Evolutionary conservation across 495 filamentous ascomycete genomes (phyloP), one percentile per base, ranked within the genome.

Genomic region (Neurospora cerealis): DNA sequence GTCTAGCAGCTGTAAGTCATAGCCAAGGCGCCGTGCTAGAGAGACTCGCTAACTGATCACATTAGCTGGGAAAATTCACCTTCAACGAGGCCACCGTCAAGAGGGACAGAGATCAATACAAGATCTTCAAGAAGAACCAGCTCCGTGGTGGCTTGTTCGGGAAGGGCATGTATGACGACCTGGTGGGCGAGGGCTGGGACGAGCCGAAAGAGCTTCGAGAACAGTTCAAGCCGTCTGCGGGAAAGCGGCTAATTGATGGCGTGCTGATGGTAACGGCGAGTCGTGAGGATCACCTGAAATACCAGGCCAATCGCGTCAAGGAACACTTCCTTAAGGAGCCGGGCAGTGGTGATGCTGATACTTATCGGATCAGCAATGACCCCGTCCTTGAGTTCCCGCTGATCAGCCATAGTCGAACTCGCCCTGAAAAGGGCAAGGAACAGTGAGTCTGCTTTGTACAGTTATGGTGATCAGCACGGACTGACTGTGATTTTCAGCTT

Each of bases 191-290:
- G 46, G 46, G 46, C 46, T 54, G 46, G 46, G 46, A 54, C 46
- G 46, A 54, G 46, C 46, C 46, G 46, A 5, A 11, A 24, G 46
- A 54, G 21, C 46, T 54, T 54, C 46, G 46, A 54, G 5, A 24
- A 54, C 9, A 54, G 46, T 54, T 54, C 46, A 54, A 54, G 46
- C 46, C 46, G 21, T 21, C 46, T 54, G 46, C n/a, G n/a, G 46
- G 46, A 54, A 54, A 72, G 40, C 24, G 24, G 34, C 28, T 54
- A 19, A 72, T 72, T 32, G 41, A 72, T 37, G 71, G 71, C 34
- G 40, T 72, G 44, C 44, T 72, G 41, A 72, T 54, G 71, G 71
- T 72, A 13, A 46, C 71, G 19, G 71, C 41, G 34, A 72, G 44
- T 46, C 21, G 32, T n/a, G 32, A 38, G 28, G 40, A 60, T 10